phyloP scores from a whole-genome alignment of 768 basidiomycete species.

The Suillus luteus region DNA sequence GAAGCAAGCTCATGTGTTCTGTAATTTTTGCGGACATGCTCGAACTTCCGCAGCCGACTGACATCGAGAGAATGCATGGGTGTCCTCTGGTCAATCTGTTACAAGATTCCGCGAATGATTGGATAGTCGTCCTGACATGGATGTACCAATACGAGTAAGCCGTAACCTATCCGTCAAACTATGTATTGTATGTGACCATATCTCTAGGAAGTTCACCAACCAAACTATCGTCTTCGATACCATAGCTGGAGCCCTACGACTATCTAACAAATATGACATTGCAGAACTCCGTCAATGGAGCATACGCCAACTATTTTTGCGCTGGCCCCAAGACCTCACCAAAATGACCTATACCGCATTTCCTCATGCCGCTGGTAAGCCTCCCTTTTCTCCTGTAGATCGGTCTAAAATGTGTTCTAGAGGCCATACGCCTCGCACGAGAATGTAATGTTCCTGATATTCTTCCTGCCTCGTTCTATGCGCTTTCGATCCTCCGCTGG shows the following conservation, averaged over 20 bases:
- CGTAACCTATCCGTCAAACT: background rate
- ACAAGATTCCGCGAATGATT: constrained; percentile 30
- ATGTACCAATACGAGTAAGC: constrained; percentile 38
- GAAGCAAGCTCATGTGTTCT: constrained; percentile 21
- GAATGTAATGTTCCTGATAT: constrained; percentile 38
- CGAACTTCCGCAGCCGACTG: constrained; percentile 33
- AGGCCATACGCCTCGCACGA: constrained; percentile 38
- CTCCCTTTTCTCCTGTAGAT: background rate
- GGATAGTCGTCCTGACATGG: constrained; percentile 33
- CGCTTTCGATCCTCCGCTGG: constrained; percentile 37
- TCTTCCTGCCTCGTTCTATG: constrained; percentile 43
- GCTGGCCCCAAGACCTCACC: constrained; percentile 34
- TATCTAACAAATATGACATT: constrained; percentile 42
- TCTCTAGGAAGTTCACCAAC: constrained; percentile 26
- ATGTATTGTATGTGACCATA: background rate
- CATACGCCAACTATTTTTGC: constrained; percentile 22
- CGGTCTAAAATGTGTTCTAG: constrained; percentile 18
- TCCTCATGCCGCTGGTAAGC: constrained; percentile 35
- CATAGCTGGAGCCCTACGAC: constrained; percentile 31
- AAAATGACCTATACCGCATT: constrained; percentile 32
- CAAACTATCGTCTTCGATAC: constrained; percentile 26
- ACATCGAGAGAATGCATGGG: constrained; percentile 33
- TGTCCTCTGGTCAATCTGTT: constrained; percentile 33
- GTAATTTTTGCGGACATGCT: constrained; percentile 40
- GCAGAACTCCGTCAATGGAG: constrained; percentile 29